phyloP scores from a whole-genome alignment of 345 rosid species.

The Nasturtium officinale region DNA sequence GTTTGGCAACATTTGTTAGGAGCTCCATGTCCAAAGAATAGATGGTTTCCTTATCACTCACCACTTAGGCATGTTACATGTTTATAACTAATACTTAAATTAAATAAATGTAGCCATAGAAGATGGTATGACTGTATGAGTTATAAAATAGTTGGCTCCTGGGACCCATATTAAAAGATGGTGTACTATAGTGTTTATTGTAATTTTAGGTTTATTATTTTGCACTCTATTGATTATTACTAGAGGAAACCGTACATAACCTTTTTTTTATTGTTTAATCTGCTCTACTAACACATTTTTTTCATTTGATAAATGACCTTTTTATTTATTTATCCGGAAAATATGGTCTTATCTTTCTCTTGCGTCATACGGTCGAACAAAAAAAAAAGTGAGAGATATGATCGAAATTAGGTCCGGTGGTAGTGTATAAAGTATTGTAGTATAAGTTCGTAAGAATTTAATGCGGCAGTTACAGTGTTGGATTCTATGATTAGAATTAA shows the following conservation, averaged over 20 bases:
- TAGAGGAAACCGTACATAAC: background rate
- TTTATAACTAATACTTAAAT: conserved; percentile 27
- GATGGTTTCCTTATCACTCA: conserved; percentile 30
- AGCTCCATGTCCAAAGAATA: conserved; percentile 21
- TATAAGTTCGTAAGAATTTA: no score
- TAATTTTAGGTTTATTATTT: conserved; percentile 1
- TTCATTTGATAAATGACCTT: background rate
- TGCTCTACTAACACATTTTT: background rate
- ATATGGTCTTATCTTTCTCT: background rate
- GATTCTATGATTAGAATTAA: background rate
- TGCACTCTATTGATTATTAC: background rate
- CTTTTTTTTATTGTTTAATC: background rate
- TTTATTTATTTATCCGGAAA: background rate
- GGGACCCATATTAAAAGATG: conserved; percentile 16
- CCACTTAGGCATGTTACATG: conserved; percentile 44
- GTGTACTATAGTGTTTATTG: background rate
- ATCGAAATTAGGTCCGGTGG: background rate
- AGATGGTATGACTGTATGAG: conserved; percentile 13
- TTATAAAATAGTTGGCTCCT: conserved; percentile 26
- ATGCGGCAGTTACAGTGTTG: no score
- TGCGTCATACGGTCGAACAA: background rate
- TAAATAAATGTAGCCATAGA: conserved; percentile 3
- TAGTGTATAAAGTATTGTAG: no score
- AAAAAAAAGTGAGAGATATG: background rate
- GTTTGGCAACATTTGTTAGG: conserved; percentile 28